phyloP scores from a whole-genome alignment of 225 moss, liverwort and hornwort genomes.

The Marchantia paleacea region DNA sequence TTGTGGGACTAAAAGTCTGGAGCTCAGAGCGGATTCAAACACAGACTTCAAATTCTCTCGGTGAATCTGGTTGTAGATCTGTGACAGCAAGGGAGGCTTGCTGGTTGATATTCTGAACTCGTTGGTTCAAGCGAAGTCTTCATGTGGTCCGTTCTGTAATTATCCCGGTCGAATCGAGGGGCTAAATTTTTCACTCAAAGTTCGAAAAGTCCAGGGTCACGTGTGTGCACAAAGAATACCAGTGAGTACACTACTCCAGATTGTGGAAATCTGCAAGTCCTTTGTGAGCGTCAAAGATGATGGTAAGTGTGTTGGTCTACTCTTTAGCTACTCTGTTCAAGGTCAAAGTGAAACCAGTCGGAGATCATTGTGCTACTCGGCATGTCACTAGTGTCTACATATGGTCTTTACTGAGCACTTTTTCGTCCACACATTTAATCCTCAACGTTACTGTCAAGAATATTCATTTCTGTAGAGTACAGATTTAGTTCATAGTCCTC shows the following conservation, averaged over 20 bases:
- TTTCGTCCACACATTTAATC: background rate
- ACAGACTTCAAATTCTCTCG: background rate
- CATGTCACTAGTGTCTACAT: no score
- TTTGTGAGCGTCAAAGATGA: conserved; percentile 16
- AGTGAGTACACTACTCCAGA: conserved; percentile 9
- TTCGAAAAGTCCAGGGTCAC: background rate
- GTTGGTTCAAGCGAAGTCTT: conserved; percentile 8
- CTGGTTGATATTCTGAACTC: conserved; percentile 25
- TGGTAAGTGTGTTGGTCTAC: conserved; percentile 7
- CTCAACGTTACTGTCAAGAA: background rate
- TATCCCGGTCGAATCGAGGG: background rate
- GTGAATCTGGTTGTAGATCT: conserved; percentile 12
- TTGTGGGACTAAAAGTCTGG: no score
- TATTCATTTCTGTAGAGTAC: background rate
- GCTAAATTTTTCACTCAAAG: background rate
- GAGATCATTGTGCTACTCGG: background rate
- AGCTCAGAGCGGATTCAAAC: background rate
- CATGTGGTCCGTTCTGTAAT: conserved; percentile 20
- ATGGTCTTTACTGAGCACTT: background rate
- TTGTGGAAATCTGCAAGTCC: conserved; percentile 25
- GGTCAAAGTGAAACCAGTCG: background rate
- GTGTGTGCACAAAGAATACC: conserved; percentile 22
- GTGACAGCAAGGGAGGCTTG: conserved; percentile 7
- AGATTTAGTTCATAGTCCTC: background rate
- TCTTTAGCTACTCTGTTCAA: background rate